phyloP scores from a whole-genome alignment of 768 basidiomycete species.

The Suillus luteus region DNA sequence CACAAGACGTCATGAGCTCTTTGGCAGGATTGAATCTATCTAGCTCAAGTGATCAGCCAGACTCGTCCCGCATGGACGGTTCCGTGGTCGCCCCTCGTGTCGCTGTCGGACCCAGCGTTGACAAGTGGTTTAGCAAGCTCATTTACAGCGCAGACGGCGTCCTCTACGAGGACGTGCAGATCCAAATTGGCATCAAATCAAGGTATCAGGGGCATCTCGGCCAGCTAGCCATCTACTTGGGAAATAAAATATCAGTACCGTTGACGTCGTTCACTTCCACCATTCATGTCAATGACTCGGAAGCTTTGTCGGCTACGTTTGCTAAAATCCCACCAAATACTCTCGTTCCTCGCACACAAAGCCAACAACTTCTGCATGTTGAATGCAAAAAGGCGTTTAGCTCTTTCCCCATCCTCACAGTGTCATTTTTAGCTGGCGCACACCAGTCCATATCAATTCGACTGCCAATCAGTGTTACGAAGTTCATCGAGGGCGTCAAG shows the following conservation, averaged over 20 bases:
- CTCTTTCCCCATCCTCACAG: constrained; percentile 71
- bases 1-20: constrained; percentile 66
- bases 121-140: constrained; percentile 88
- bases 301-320: constrained; percentile 80
- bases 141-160: constrained; percentile 82
- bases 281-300: constrained; percentile 69
- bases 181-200: constrained; percentile 96
- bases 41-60: constrained; percentile 25
- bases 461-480: constrained; percentile 84
- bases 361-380: constrained; percentile 90
- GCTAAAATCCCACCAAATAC: constrained; percentile 87
- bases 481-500: constrained; percentile 93
- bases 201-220: constrained; percentile 95
- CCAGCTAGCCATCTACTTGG: constrained; percentile 91
- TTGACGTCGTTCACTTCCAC: constrained; percentile 90
- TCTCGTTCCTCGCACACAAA: constrained; percentile 81
- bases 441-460: constrained; percentile 84
- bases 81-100: constrained; percentile 54
- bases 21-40: constrained; percentile 83
- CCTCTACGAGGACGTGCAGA: constrained; percentile 92
- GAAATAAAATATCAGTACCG: constrained; percentile 91
- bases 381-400: constrained; percentile 92
- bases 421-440: constrained; percentile 92
- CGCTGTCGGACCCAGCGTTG: constrained; percentile 69
- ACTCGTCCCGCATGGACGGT: constrained; percentile 19